Conservation (phyloP, 371 early-diverging fungal genomes). For the Parasitella parasitica region DNA sequence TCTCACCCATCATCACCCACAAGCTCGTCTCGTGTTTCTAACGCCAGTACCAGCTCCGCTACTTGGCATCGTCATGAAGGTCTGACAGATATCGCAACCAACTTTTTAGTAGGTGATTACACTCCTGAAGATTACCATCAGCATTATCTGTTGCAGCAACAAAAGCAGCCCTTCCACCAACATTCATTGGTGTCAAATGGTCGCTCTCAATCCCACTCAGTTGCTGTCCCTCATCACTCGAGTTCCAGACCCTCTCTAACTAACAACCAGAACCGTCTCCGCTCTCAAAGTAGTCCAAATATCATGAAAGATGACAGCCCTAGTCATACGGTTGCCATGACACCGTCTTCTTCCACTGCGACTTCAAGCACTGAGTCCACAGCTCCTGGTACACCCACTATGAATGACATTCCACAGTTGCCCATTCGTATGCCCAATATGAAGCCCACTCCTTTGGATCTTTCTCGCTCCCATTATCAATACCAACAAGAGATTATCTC, state of each 20-base stretch:
- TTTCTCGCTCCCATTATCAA: constrained; percentile 12
- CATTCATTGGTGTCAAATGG: constrained; percentile 18
- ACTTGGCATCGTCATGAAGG: constrained; percentile 39
- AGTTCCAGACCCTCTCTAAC: constrained; percentile 8
- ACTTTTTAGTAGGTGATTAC: constrained; percentile 31
- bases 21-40: constrained; percentile 45
- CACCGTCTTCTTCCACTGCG: not conserved
- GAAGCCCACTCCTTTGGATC: constrained; percentile 18
- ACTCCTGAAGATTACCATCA: constrained; percentile 6
- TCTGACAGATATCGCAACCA: constrained; percentile 43
- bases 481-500: not conserved
- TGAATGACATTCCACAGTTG: not conserved
- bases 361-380: not conserved
- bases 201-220: constrained; percentile 49
- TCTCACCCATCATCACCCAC: constrained; percentile 64
- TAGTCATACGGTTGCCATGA: not conserved
- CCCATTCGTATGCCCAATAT: not conserved
- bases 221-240: constrained; percentile 13
- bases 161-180: constrained; percentile 4
- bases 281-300: constrained; percentile 70
- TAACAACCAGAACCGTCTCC: constrained; percentile 47
- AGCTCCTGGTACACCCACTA: not conserved
- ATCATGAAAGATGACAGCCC: constrained; percentile 41
- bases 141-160: constrained; percentile 5
- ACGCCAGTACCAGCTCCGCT: constrained; percentile 19